Conservation (phyloP, 1,284 basidiomycete genomes). For the Neolentinus lepideus region DNA sequence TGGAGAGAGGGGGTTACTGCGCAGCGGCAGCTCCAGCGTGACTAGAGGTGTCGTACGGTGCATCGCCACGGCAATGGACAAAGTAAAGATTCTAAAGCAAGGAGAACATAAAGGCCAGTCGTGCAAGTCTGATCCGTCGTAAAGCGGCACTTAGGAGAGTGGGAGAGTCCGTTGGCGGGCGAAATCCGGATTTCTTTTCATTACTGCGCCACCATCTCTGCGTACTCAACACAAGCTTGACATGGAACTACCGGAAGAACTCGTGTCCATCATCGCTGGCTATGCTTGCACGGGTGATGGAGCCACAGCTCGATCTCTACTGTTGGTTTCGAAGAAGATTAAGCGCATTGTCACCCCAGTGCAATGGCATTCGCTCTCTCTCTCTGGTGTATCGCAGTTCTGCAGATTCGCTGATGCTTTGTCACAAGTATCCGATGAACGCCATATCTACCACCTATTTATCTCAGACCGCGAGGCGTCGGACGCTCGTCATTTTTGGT, state of each 20-base stretch:
- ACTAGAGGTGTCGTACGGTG: not conserved
- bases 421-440: not conserved
- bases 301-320: not conserved
- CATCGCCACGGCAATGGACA: not conserved
- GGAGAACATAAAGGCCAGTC: not conserved
- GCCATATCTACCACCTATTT: constrained; percentile 19
- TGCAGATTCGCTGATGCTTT: constrained; percentile 10
- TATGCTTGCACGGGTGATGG: not conserved
- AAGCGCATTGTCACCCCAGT: constrained; percentile 13
- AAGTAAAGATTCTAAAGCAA: not conserved
- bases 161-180: too few species aligned
- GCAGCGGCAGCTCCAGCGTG: not conserved
- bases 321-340: not conserved
- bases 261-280: not conserved
- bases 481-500: constrained; percentile 7
- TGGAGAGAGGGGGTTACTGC: not conserved
- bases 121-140: not conserved
- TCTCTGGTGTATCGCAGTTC: constrained; percentile 12
- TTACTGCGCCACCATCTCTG: not conserved
- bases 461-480: constrained; percentile 13
- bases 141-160: too few species aligned
- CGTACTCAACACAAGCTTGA: not conserved
- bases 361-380: constrained; percentile 18
- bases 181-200: too few species aligned
- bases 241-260: not conserved